A percentile compares a stretch with the other conserved stretches of the same genome.
Conservation (phyloP, 139 green algal genomes). For the Closterium sp. region DNA sequence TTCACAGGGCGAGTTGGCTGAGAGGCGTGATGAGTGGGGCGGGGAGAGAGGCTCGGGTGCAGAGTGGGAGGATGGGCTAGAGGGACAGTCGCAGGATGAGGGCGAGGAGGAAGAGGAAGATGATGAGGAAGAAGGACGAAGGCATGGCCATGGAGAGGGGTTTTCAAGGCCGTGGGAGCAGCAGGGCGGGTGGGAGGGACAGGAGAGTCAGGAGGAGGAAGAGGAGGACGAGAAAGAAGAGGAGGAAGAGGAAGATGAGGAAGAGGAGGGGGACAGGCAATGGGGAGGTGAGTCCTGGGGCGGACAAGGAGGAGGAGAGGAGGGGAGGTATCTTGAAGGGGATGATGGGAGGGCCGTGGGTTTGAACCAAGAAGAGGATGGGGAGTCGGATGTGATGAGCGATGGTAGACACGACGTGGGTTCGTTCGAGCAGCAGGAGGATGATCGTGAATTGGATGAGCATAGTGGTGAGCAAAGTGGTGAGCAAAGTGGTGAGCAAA, state of each 20-base stretch:
- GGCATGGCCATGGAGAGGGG: background rate
- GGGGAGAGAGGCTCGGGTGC: background rate
- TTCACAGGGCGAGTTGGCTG: background rate
- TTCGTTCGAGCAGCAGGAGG: background rate
- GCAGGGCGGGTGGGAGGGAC: slow-evolving; percentile 1
- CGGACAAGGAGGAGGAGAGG: background rate
- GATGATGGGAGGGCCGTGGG: background rate
- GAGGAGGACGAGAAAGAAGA: background rate
- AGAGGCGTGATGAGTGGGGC: background rate
- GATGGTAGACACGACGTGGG: background rate
- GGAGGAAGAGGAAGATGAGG: background rate
- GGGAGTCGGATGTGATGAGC: background rate
- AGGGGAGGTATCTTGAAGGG: background rate
- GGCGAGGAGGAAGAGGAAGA: background rate
- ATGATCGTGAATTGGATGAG: background rate
- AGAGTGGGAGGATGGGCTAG: background rate
- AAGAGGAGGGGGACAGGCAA: background rate
- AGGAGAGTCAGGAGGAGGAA: background rate
- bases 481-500: no score
- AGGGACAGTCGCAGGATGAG: background rate
- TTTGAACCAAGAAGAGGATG: background rate
- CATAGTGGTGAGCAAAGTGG: no score
- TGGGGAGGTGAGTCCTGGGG: background rate
- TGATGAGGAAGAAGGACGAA: background rate
- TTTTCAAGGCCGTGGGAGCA: background rate